Percentiles rank a stretch among this genome's conserved stretches.
phyloP scores from a whole-genome alignment of 495 filamentous ascomycete species.

The Polyplosphaeria fusca region DNA sequence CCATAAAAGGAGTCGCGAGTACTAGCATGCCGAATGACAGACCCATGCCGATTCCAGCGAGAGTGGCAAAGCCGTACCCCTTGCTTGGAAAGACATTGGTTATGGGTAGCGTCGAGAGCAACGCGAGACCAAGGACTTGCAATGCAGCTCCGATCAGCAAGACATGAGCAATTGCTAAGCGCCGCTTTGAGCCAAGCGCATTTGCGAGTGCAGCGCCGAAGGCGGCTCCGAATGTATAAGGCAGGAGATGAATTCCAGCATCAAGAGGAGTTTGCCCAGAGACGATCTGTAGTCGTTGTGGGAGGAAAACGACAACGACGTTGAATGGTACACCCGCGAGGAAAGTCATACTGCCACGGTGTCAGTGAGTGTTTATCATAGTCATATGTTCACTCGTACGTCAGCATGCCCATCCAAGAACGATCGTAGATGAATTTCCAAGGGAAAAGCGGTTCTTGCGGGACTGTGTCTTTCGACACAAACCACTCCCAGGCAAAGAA shows the following conservation, averaged over 20 bases:
- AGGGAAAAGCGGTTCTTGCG: slow-evolving; percentile 21
- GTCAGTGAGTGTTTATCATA: background rate
- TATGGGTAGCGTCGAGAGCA: slow-evolving; percentile 6
- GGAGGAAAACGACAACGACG: slow-evolving; percentile 11
- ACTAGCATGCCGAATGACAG: slow-evolving; percentile 6
- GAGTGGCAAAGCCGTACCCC: slow-evolving; percentile 6
- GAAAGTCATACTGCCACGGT: slow-evolving; percentile 1
- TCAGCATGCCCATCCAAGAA: slow-evolving; percentile 15
- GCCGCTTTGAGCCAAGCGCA: slow-evolving; percentile 5
- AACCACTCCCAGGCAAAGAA: slow-evolving; percentile 24
- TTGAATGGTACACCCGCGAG: slow-evolving; percentile 20
- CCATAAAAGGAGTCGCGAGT: slow-evolving; percentile 8
- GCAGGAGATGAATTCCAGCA: slow-evolving; percentile 8
- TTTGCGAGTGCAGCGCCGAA: slow-evolving; percentile 11
- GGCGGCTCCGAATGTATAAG: slow-evolving; percentile 7
- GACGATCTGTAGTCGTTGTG: slow-evolving; percentile 21
- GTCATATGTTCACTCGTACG: background rate
- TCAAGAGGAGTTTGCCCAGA: slow-evolving; percentile 6
- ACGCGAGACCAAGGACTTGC: slow-evolving; percentile 1
- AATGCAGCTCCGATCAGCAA: slow-evolving; percentile 5
- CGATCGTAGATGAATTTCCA: slow-evolving; percentile 22
- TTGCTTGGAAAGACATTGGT: slow-evolving; percentile 1
- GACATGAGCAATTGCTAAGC: background rate
- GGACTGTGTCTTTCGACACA: background rate
- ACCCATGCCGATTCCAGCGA: slow-evolving; percentile 16